Base-by-base conservation (phyloP, 2,329 filamentous ascomycete genomes). In the Macrophomina pseudophaseolina region DNA sequence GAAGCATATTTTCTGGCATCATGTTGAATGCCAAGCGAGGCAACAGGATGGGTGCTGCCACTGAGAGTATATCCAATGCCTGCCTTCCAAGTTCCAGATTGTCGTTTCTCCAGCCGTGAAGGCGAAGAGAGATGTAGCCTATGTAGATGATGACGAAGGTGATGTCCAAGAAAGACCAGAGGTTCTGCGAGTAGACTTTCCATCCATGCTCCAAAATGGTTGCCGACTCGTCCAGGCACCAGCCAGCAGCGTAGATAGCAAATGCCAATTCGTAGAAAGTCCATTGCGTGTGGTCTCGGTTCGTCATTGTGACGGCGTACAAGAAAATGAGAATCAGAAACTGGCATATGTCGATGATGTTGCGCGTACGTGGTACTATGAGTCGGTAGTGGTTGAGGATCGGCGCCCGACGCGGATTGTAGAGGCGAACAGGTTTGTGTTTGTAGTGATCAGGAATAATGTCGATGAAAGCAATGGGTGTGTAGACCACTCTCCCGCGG, bases 401-500 rank as follows among this genome's bases (percentile, higher is more conserved):
- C 1, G 91, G 91, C 5, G 90, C 91, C 69, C 89, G 87, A 16
- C 90, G 83, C 1, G 92, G 92, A 72, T 94, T 89, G 76, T 95
- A 95, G 0, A 95, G 81, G 7, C 90, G 89, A 65, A 95, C 94
- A 2, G 91, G 91, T 71, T 91, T 91, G 73, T 90, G 86, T 79
- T 95, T 95, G 82, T 95, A 96, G 71, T 91, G 88, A 75, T 95
- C 92, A 0, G 92, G 92, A 56, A 96, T 88, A 67, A 96, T 90
- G 76, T 95, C 91, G 76, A 94, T 87, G 75, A 92, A 93, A 0
- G 89, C 88, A 0, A 89, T 92, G 0, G 92, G 92, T 1, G 92
- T 94, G 74, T 95, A 95, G 42, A 93, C 89, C 68, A 96, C 86
- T 40, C 90, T 85, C 5, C 92, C 92, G 48, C 90, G 88, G 73